Base-by-base conservation (phyloP, 495 filamentous ascomycete genomes). In the Penicillium odoratum region DNA sequence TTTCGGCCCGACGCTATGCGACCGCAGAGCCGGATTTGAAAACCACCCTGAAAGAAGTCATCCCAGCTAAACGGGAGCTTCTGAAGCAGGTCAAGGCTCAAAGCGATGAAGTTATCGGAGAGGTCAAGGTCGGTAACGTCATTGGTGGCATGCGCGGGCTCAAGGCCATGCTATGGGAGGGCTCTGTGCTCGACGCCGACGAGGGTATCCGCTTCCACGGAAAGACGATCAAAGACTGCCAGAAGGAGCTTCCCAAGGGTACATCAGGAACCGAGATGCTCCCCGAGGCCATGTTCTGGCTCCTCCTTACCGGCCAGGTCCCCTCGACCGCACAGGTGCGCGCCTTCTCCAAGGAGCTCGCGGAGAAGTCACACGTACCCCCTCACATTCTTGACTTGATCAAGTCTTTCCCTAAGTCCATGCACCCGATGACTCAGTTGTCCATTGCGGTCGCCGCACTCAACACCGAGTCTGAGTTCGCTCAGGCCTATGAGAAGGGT, bases 241-340 rank as follows among this genome's bases (percentile, higher is more conserved):
- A 97, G 68, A 83, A 85, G 56, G 85, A 95, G 69, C 84, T 98
- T 7, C 94, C 94, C 65, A 97, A 97, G 79, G 94, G 93, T 52
- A 90, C 84, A 54, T 84, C 88, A 3, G 94, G 94, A 56, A 94
- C 91, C n/a, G 93, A 98, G 78, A 98, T 98, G 95, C 87, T 98
- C 3, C 94, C 94, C 38, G 94, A 98, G 75, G 87, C 92, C 69
- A 98, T 98, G 94, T 98, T 98, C 83, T 98, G 94, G 94, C 88
- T 98, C 28, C 87, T 98, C 15, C 76, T 98, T 58, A 98, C 94
- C 8, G 95, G 94, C 56, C 81, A 93, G 72, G 90, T 98, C 26
- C 94, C 94, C 9, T 89, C 88, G 3, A 88, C 86, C 26, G 71
- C 73, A 36, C 94, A 98, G 73, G 83, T 92, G 51, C 90, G 94